Evolutionary conservation across 257 asterid genomes (phyloP), one percentile per base, ranked within the genome.

Genomic region (Nicotiana tabacum): DNA sequence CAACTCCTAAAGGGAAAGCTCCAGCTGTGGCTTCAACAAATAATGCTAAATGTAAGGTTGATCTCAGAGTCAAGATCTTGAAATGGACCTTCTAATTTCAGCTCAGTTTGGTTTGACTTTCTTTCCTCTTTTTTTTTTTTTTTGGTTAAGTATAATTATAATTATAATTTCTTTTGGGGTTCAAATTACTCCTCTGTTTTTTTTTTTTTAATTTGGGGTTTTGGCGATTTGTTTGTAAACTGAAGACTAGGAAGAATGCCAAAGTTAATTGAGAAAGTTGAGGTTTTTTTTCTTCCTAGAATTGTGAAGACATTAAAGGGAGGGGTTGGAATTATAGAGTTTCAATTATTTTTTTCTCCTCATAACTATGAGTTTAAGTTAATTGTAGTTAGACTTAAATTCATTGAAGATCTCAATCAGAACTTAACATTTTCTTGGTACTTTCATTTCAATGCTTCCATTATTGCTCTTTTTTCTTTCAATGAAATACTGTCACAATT

Each of bases 41-140:
- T 35, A 67, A 85, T 33, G 84, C 83, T 4, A 86, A 84, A 53
- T 89, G 92, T 87, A 84, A 87, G 81, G 92, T 89, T 83, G 90
- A 89, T 77, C 86, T 88, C 27, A 84, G 92, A 77, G 51, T 89
- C 89, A 89, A 87, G 87, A 87, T 89, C 88, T 84, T 85, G 87
- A 87, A 87, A 81, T 89, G 90, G 91, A 89, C 90, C 6, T 57
- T 87, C 65, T 89, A 78, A 83, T 43, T 61, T 74, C 43, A 24
- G 12, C 74, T 62, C 39, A 72, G 46, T 43, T 70, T 46, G 60
- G 60, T 72, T 72, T 12, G 35, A 39, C n/a, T 39, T 33, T 39
- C 21, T 43, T n/a, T n/a, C 16, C 2, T 16, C 17, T 5, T 58
- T 58, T 58, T 37, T 53, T 53, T 16, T 3, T 68, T 68, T 18